Base-by-base conservation (phyloP, 768 basidiomycete species). In the Rhodotorula graminis region DNA sequence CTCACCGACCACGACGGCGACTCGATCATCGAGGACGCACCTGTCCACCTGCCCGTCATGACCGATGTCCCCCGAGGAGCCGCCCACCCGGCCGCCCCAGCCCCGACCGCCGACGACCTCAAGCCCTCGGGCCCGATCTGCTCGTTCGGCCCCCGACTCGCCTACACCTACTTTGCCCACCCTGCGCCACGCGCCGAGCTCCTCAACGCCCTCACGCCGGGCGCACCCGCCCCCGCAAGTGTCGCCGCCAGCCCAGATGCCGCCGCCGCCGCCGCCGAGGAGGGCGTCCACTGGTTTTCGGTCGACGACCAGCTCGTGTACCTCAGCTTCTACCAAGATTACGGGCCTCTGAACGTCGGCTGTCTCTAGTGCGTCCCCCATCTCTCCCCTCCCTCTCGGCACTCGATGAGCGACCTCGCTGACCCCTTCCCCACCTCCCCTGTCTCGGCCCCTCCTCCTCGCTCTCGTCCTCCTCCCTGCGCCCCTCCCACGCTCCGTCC, bases 281-380 rank as follows among this genome's bases (percentile, higher is more conserved):
- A 72, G 33, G 64, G 70, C n/a, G 91, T 91, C 81, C 91, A 91
- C 82, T 95, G 89, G 83, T 93, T 95, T 84, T 91, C 90, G 68
- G 87, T 95, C 83, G 93, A 96, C 82, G 89, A 93, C 84, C 90
- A 92, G 76, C 85, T 96, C 50, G 85, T 90, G 76, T 96, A 96
- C 83, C 86, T 93, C 75, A 91, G 90, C 46, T 96, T 96, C 85
- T 94, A 90, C 81, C 88, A 92, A 80, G 93, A 96, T 81, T 94
- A 91, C 88, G 93, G 93, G 23, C 93, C 93, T 44, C 64, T 79
- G 37, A 79, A 79, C 56, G 74, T 75, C 27, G 78, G 65, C 0
- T 78, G 76, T 52, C 58, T 79, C n/a, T 79, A 79, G 75, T 76
- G 55, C 60, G 75, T 70, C 14, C 10, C 2, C 1, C 21, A 12